Percentiles rank a stretch among this genome's conserved stretches.
These are phyloP conservation scores for Rhizophagus sp. DNA, from an alignment of 192 early-diverging fungal genomes.

Conservation along the genomic window DNA sequence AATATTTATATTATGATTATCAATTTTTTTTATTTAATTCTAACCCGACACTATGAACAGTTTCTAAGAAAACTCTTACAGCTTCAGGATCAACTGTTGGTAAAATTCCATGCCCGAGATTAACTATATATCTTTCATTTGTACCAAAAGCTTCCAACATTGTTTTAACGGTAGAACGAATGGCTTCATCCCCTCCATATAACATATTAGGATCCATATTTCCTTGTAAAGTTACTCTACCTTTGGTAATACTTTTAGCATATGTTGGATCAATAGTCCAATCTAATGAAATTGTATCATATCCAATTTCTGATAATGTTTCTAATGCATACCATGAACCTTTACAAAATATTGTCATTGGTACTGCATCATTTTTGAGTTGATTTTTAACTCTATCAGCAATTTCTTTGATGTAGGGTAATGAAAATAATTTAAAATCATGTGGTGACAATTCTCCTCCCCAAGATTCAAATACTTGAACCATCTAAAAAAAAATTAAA, in stretches of 20 bases:
- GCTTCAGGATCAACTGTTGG: slow-evolving; percentile 78
- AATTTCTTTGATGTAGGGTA: slow-evolving; percentile 90
- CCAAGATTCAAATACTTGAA: slow-evolving; percentile 98
- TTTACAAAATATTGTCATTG: slow-evolving; percentile 91
- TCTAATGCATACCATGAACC: slow-evolving; percentile 89
- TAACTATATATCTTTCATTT: slow-evolving; percentile 80
- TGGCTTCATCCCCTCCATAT: slow-evolving; percentile 73
- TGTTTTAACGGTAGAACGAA: slow-evolving; percentile 66
- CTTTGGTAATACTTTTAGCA: slow-evolving; percentile 55
- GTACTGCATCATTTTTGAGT: slow-evolving; percentile 56
- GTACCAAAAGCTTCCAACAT: slow-evolving; percentile 86
- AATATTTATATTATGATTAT: background rate
- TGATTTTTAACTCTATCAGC: slow-evolving; percentile 69
- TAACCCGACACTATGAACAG: slow-evolving; percentile 61
- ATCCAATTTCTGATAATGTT: slow-evolving; percentile 63
- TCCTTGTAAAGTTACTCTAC: slow-evolving; percentile 79
- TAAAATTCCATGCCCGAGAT: slow-evolving; percentile 96
- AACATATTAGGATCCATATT: slow-evolving; percentile 92
- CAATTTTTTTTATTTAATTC: slow-evolving; percentile 43
- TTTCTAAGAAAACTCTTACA: slow-evolving; percentile 67
- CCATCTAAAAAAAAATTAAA: slow-evolving; percentile 52
- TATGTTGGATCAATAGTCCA: slow-evolving; percentile 81
- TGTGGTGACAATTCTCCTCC: slow-evolving; percentile 87
- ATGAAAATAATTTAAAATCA: slow-evolving; percentile 81
- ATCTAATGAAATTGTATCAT: slow-evolving; percentile 89